A percentile compares a stretch with the other conserved stretches of the same genome.
phyloP scores from a whole-genome alignment of 768 basidiomycete genomes.

The Hortiboletus flavorubellus region DNA sequence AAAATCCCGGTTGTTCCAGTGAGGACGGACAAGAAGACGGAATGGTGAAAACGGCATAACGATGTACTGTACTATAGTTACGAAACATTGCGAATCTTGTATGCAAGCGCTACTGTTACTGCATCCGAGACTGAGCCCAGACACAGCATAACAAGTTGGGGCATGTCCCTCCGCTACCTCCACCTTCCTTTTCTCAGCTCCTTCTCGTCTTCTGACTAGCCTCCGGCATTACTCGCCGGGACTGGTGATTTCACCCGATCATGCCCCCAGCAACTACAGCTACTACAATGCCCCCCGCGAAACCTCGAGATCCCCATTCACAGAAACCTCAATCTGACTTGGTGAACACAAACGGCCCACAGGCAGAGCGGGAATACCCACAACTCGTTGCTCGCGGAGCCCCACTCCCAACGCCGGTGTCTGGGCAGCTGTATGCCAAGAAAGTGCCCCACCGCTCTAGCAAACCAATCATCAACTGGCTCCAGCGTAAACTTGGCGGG shows the following conservation, averaged over 20 bases:
- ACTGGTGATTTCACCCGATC: not conserved
- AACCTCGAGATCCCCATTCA: conserved; percentile 10
- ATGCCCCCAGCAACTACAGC: conserved; percentile 18
- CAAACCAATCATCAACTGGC: conserved; percentile 88
- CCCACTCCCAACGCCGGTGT: conserved; percentile 19
- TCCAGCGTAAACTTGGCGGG: conserved; percentile 81
- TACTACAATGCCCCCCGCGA: conserved; percentile 11
- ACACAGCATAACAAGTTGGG: conserved; percentile 6
- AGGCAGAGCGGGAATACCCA: conserved; percentile 14
- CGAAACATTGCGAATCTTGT: conserved; percentile 4
- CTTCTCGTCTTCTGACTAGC: not conserved
- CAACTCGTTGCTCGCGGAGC: conserved; percentile 18
- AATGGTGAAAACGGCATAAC: conserved; percentile 52
- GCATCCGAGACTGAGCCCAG: conserved; percentile 13
- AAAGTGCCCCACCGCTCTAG: conserved; percentile 67
- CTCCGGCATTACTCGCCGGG: not conserved
- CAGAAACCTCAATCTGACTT: conserved; percentile 17
- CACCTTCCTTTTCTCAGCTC: not conserved
- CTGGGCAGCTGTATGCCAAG: conserved; percentile 45
- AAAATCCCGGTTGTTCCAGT: conserved; percentile 57
- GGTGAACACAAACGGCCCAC: conserved; percentile 3
- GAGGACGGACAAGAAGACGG: conserved; percentile 51
- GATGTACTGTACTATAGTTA: not conserved
- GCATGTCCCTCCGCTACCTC: not conserved
- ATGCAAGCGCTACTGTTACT: conserved; percentile 11